Evolutionary conservation across 768 basidiomycete species (phyloP).

Genomic region (Clitopilus passeckerianus): DNA sequence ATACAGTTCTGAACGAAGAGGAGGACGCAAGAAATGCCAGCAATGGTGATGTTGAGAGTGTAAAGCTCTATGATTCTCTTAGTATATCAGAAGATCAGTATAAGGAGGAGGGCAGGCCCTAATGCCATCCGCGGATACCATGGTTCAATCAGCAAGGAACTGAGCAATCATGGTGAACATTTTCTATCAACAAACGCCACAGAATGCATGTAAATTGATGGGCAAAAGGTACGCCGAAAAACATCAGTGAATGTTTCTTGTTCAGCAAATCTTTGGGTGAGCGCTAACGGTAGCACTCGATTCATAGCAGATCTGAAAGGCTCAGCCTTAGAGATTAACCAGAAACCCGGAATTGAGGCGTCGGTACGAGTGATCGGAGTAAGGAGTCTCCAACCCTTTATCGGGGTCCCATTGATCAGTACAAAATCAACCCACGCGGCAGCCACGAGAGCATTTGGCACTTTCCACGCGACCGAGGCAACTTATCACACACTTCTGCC

Average conservation of each 20-base stretch:
- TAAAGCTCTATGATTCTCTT: not conserved
- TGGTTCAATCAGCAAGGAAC: not conserved
- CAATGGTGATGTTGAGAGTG: not conserved
- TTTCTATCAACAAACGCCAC: not conserved
- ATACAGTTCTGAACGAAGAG: not conserved
- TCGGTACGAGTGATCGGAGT: not conserved
- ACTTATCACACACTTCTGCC: constrained; percentile 14
- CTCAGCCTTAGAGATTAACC: not conserved
- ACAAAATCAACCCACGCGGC: constrained; percentile 32
- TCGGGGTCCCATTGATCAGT: not conserved
- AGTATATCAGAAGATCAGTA: not conserved
- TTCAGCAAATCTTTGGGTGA: not conserved
- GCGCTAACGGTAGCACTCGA: not conserved
- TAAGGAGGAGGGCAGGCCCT: not conserved
- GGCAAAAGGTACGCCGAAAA: not conserved
- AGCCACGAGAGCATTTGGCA: constrained; percentile 39
- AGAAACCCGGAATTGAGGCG: not conserved
- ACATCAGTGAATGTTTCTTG: not conserved
- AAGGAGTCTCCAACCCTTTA: not conserved
- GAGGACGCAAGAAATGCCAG: not conserved
- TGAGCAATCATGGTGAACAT: not conserved
- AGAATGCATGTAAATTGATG: not conserved
- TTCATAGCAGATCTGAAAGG: not conserved
- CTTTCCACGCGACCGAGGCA: constrained; percentile 32
- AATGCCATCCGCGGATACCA: not conserved